Conservation (phyloP, 2,329 filamentous ascomycete genomes). For the Diplodia mutila region DNA sequence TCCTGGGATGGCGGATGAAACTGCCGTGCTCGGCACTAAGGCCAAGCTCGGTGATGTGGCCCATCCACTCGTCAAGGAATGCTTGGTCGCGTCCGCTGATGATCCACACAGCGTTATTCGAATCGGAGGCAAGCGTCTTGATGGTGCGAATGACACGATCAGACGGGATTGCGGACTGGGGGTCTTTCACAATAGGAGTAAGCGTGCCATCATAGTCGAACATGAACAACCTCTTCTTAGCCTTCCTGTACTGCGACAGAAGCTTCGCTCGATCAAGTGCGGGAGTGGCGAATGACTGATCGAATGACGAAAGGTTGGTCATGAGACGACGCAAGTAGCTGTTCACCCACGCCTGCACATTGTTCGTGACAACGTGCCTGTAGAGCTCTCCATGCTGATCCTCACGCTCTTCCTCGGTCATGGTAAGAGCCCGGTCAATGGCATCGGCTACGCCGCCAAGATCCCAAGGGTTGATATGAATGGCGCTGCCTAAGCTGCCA, state of each 20-base stretch:
- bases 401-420: conserved; percentile 68
- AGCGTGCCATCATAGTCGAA: conserved; percentile 98
- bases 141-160: conserved; percentile 80
- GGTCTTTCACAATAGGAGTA: conserved; percentile 90
- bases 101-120: conserved; percentile 92
- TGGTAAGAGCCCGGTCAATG: conserved; percentile 79
- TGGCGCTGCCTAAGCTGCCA: conserved; percentile 79
- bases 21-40: conserved; percentile 96
- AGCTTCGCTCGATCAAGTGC: conserved; percentile 75
- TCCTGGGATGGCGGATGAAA: conserved; percentile 82
- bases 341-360: conserved; percentile 82
- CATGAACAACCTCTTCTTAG: conserved; percentile 87
- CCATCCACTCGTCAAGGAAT: conserved; percentile 88
- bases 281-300: conserved; percentile 76
- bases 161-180: conserved; percentile 84
- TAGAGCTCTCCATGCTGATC: conserved; percentile 76
- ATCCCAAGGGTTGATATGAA: conserved; percentile 98
- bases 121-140: conserved; percentile 76
- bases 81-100: conserved; percentile 93
- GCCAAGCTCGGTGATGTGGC: conserved; percentile 87
- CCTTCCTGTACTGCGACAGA: conserved; percentile 72
- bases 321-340: conserved; percentile 79
- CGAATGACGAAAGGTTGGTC: conserved; percentile 76
- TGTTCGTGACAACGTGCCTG: conserved; percentile 81
- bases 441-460: conserved; percentile 79